A percentile compares a stretch with the other conserved stretches of the same genome.
Conservation (phyloP, 768 basidiomycete genomes). For the Erythrobasidium yunnanense region DNA sequence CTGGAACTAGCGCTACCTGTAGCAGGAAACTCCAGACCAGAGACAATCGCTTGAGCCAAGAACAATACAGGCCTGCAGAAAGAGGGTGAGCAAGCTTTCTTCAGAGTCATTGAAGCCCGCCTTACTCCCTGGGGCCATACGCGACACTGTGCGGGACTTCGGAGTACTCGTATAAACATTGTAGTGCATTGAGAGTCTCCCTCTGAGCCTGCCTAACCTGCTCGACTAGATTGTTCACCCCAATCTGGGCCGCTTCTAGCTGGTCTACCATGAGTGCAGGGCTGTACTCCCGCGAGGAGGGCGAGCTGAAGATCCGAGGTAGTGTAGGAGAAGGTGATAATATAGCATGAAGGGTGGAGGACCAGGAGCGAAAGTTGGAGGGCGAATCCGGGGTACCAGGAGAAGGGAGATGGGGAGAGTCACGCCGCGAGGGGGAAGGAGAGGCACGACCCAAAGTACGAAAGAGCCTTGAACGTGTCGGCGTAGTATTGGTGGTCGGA, state of each 20-base stretch:
- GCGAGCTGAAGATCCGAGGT: background rate
- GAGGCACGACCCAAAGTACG: background rate
- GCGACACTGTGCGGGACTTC: no score
- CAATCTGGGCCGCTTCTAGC: no score
- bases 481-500: background rate
- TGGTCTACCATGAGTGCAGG: no score
- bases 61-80: background rate
- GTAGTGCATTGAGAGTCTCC: background rate
- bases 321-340: conserved; percentile 5
- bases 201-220: background rate
- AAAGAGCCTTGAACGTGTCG: background rate
- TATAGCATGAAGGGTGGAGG: conserved; percentile 2
- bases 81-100: background rate
- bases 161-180: background rate
- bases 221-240: no score
- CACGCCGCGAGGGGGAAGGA: background rate
- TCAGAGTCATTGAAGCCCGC: no score
- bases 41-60: background rate
- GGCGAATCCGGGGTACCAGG: background rate
- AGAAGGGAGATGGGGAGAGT: background rate
- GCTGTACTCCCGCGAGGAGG: no score
- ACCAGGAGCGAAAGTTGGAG: background rate
- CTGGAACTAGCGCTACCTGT: no score
- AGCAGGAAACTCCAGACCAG: background rate
- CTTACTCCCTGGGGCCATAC: no score